Evolutionary conservation across 2,329 filamentous ascomycete genomes (phyloP).

Genomic region (Beauveria pseudobassiana): DNA sequence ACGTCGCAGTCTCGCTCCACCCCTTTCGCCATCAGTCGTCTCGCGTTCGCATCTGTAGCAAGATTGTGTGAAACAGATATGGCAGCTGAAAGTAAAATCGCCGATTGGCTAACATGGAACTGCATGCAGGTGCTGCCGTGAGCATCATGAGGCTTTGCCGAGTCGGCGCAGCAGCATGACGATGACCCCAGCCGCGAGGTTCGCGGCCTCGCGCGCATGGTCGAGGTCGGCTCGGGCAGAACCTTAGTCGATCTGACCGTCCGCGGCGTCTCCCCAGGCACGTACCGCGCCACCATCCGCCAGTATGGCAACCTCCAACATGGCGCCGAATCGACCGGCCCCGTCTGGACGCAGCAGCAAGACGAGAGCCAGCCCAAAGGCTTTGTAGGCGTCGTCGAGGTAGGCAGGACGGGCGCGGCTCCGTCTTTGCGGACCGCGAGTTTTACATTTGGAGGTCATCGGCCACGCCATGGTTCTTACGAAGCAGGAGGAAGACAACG

Average conservation of each 20-base stretch:
- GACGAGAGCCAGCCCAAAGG: slow-evolving; percentile 37
- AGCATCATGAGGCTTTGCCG: slow-evolving; percentile 85
- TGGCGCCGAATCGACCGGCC: slow-evolving; percentile 75
- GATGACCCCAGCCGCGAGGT: slow-evolving; percentile 50
- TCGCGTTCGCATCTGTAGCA: neutral
- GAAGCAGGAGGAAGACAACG: slow-evolving; percentile 42
- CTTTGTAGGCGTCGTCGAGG: slow-evolving; percentile 65
- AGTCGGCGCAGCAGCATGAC: slow-evolving; percentile 30
- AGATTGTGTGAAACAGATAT: neutral
- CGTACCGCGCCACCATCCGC: slow-evolving; percentile 76
- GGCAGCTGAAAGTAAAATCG: neutral
- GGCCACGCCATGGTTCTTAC: slow-evolving; percentile 87
- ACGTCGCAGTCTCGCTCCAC: slow-evolving; percentile 25
- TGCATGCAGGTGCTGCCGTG: slow-evolving; percentile 63
- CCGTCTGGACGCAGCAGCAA: slow-evolving; percentile 62
- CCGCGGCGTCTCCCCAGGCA: slow-evolving; percentile 71
- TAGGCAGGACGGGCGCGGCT: slow-evolving; percentile 69
- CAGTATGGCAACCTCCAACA: slow-evolving; percentile 80
- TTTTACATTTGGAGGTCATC: slow-evolving; percentile 93
- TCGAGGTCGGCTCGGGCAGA: slow-evolving; percentile 71
- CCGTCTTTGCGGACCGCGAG: slow-evolving; percentile 70
- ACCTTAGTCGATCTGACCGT: slow-evolving; percentile 86
- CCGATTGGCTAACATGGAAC: neutral
- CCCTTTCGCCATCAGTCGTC: neutral
- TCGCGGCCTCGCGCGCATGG: slow-evolving; percentile 83